Evolutionary conservation across 805 yeast species (phyloP).

Genomic region (Spathaspora gorwiae): DNA sequence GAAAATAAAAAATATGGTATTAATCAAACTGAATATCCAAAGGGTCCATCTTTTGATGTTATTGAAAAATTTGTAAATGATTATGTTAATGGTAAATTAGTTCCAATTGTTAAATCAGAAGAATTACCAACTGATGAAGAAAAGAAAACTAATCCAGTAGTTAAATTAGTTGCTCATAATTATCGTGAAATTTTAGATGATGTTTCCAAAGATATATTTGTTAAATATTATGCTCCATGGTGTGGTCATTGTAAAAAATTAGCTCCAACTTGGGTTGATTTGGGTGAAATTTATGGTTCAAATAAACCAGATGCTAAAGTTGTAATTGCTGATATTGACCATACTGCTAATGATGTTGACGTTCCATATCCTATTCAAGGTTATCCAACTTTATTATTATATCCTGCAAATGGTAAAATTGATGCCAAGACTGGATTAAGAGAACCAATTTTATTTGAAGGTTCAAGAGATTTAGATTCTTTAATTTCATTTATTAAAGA

Average conservation of each 20-base stretch:
- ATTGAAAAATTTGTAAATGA: conserved; percentile 60
- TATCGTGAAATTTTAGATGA: conserved; percentile 66
- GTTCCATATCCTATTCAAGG: conserved; percentile 66
- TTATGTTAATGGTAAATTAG: conserved; percentile 59
- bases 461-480: conserved; percentile 69
- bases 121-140: conserved; percentile 81
- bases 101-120: conserved; percentile 79
- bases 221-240: conserved; percentile 96
- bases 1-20: conserved; percentile 74
- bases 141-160: conserved; percentile 50
- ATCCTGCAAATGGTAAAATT: conserved; percentile 65
- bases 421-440: conserved; percentile 41
- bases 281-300: conserved; percentile 62
- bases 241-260: conserved; percentile 94
- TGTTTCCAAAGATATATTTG: conserved; percentile 62
- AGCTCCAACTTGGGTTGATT: conserved; percentile 84
- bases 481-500: conserved; percentile 68
- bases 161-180: conserved; percentile 76
- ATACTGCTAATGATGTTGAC: conserved; percentile 83
- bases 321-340: conserved; percentile 81
- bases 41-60: conserved; percentile 42
- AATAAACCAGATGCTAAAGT: conserved; percentile 51
- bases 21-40: conserved; percentile 51
- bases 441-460: conserved; percentile 57
- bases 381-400: conserved; percentile 87